Evolutionary conservation across 371 early-diverging fungal genomes (phyloP), one percentile per base, ranked within the genome.

Genomic region (Mortierella sp.): DNA sequence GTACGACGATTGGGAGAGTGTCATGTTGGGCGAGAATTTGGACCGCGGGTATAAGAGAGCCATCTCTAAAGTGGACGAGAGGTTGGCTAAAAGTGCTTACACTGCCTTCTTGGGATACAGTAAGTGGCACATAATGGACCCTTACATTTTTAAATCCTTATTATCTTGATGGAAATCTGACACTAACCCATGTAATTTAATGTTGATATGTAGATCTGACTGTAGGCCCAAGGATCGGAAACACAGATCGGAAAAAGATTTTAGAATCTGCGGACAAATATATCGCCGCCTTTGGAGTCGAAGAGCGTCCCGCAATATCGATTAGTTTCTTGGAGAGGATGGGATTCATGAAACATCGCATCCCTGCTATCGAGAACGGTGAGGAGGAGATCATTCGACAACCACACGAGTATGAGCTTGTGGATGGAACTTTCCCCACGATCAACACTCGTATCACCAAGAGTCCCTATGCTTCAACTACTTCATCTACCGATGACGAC

Each of bases 101-200:
- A 81, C 82, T 0, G 72, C 82, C 0, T 81, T 81, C 45, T 50
- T 81, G 43, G 82, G 82, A 63, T 81, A 81, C 64, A 81, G 82
- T 81, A 76, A 65, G 81, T 80, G 36, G 6, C 4, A 6, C 36
- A 1, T 7, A 22, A 3, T 7, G 13, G 48, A 15, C 4, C 16
- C 48, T 1, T 13, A 3, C 16, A 65, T 43, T 36, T 36, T n/a
- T 7, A 65, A 28, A 63, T 9, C 69, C 71, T 28, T 47, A 19
- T 15, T 50, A 32, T 69, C 32, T 57, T 33, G 69, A 57, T n/a
- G 28, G 22, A 32, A 4, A 59, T 15, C 4, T 36, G 58, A 33
- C 58, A 58, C 60, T 32, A 32, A 32, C 40, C 40, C 19, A 53
- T 21, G 10, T n/a, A 53, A 22, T 3, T 3, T 32, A 1, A 16